These are phyloP conservation scores for Hypoxylon sp. DNA, from an alignment of 2,329 filamentous ascomycete species.

Conservation along the genomic window DNA sequence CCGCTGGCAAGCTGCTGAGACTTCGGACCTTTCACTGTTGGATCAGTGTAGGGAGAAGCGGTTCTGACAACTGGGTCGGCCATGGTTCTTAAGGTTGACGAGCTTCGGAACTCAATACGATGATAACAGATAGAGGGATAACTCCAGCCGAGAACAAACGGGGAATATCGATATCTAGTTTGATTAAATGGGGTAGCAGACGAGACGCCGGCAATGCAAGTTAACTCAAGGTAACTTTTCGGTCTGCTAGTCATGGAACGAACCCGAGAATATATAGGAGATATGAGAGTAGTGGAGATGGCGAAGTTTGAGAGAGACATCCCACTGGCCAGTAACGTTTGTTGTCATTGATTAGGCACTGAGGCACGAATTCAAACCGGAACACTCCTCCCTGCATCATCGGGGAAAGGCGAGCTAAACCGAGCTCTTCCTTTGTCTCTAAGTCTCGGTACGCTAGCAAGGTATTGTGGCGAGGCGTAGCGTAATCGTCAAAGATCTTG, in stretches of 20 bases:
- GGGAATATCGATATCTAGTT: constrained; percentile 50
- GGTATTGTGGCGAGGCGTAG: constrained; percentile 41
- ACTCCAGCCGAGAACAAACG: constrained; percentile 53
- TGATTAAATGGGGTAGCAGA: constrained; percentile 53
- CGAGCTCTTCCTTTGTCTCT: constrained; percentile 33
- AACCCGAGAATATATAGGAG: constrained; percentile 58
- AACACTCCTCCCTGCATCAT: constrained; percentile 53
- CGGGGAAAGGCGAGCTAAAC: constrained; percentile 48
- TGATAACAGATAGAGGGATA: constrained; percentile 44
- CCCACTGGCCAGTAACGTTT: constrained; percentile 50
- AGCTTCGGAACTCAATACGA: constrained; percentile 39
- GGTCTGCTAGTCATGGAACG: constrained; percentile 51
- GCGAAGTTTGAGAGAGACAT: constrained; percentile 52
- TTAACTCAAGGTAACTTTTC: constrained; percentile 49
- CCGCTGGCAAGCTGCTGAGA: constrained; percentile 59
- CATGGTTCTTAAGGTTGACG: constrained; percentile 53
- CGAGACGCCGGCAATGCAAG: constrained; percentile 50
- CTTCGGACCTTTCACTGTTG: constrained; percentile 61
- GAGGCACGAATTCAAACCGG: constrained; percentile 58
- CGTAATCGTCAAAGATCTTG: constrained; percentile 37
- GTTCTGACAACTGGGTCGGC: constrained; percentile 60
- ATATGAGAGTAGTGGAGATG: constrained; percentile 51
- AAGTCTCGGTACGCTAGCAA: constrained; percentile 41
- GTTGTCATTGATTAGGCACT: constrained; percentile 52
- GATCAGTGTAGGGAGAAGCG: constrained; percentile 62